Evolutionary conservation across 2,329 filamentous ascomycete genomes (phyloP), one percentile per base, ranked within the genome.

Genomic region (Aureobasidium zeae): DNA sequence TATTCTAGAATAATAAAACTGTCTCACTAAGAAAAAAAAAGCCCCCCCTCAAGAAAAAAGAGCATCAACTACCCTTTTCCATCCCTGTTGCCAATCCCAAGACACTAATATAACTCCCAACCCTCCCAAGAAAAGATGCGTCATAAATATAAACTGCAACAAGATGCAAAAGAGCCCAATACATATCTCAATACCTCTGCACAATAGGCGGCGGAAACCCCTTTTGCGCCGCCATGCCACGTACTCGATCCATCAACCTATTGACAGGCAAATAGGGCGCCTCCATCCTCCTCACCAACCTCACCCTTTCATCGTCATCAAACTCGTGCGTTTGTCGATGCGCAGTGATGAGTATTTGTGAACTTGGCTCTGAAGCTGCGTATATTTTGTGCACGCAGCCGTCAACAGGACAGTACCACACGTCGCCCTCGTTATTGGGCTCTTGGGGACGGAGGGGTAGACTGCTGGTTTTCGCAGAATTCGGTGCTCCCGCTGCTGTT

Each of bases 351-450:
- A 74, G 62, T 4, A 67, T 62, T 47, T 75, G 71, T 17, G 74
- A 74, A 0, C 70, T 66, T 3, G 70, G 61, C 30, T 73, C 68
- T 32, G 76, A 72, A n/a, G 76, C 76, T 2, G 70, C 71, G 48
- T 79, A 78, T 9, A 85, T 76, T 29, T 79, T 69, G 52, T 78
- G 78, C 26, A 64, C 64, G 54, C 82, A 86, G 17, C 72, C 77
- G 9, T 77, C 73, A 48, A 81, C 70, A 4, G 72, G 71, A 53
- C 82, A 86, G 1, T 65, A 66, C 81, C 81, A 86, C 0, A 76
- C 77, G 42, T 79, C 73, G 4, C 48, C 48, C 3, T 50, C 33
- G 7, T 36, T 31, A 2, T 16, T 33, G 10, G 42, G 33, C 4
- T 39, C 35, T 12, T 32, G 13, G 16, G 35, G 17, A 35, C 22